Conservation (phyloP, 352 stramenopile genomes). For the Pythium phragmiticola region DNA sequence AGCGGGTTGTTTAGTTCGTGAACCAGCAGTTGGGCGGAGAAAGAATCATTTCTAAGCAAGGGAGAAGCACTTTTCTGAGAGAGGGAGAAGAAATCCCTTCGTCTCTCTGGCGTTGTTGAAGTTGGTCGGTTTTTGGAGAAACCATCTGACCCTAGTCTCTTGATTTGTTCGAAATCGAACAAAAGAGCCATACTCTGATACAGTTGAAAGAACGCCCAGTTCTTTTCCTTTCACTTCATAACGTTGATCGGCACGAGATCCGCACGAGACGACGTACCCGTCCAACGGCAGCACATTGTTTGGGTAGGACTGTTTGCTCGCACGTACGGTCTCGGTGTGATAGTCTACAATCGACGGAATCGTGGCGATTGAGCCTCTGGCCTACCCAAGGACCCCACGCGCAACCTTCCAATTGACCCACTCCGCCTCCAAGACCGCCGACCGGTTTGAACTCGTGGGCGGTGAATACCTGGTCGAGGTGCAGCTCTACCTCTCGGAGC, state of each 20-base stretch:
- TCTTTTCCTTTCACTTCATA: no score
- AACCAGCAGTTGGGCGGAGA: no score
- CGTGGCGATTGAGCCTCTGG: neutral
- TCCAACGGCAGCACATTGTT: neutral
- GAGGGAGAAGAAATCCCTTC: no score
- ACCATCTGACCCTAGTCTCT: no score
- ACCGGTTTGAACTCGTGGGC: constrained; percentile 5
- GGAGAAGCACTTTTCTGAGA: no score
- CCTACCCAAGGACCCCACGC: neutral
- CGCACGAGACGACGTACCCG: neutral
- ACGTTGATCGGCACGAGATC: neutral
- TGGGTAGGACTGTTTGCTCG: neutral
- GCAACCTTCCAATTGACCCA: neutral
- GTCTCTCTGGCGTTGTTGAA: no score
- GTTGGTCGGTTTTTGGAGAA: no score
- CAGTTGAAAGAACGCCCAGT: no score
- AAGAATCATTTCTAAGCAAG: no score
- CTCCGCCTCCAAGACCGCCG: neutral
- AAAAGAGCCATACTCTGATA: no score
- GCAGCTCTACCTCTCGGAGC: neutral
- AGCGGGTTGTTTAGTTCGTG: no score
- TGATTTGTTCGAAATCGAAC: no score
- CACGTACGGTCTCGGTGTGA: neutral
- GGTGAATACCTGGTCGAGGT: constrained; percentile 2
- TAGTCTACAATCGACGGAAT: neutral